Conservation (phyloP, 2,329 filamentous ascomycete species). For the Boeremia lycopersici region DNA sequence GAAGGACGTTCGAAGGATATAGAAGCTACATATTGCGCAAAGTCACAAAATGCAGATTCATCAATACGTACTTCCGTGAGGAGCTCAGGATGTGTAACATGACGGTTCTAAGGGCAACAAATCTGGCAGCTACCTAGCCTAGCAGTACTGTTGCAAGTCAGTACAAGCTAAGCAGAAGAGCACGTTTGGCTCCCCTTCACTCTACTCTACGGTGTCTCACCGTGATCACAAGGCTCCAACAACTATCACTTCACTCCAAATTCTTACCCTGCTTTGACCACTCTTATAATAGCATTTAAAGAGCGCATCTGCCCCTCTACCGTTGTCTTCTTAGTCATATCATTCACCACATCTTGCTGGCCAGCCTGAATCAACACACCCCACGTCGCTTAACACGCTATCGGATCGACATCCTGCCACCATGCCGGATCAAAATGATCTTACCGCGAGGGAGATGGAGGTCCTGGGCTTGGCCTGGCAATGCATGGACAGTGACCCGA, state of each 20-base stretch:
- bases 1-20: conserved; percentile 86
- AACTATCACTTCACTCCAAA: conserved; percentile 3
- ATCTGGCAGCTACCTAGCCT: neutral
- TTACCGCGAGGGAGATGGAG: conserved; percentile 38
- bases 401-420: neutral
- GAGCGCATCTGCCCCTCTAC: neutral
- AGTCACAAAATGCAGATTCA: neutral
- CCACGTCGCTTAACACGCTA: neutral
- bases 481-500: conserved; percentile 41
- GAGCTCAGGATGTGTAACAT: neutral
- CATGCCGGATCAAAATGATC: conserved; percentile 10
- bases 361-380: neutral
- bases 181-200: conserved; percentile 4
- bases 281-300: neutral
- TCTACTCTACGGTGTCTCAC: conserved; percentile 15
- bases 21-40: conserved; percentile 13
- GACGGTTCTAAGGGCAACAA: neutral
- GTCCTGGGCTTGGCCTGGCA: conserved; percentile 43
- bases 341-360: neutral
- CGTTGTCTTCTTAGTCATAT: neutral
- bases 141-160: neutral
- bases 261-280: neutral
- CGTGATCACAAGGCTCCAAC: neutral
- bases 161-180: conserved; percentile 6
- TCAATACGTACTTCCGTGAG: neutral